A percentile compares a stretch with the other conserved stretches of the same genome.
Conservation (phyloP, 1,284 basidiomycete genomes). For the Xerocomus nothofagi region DNA sequence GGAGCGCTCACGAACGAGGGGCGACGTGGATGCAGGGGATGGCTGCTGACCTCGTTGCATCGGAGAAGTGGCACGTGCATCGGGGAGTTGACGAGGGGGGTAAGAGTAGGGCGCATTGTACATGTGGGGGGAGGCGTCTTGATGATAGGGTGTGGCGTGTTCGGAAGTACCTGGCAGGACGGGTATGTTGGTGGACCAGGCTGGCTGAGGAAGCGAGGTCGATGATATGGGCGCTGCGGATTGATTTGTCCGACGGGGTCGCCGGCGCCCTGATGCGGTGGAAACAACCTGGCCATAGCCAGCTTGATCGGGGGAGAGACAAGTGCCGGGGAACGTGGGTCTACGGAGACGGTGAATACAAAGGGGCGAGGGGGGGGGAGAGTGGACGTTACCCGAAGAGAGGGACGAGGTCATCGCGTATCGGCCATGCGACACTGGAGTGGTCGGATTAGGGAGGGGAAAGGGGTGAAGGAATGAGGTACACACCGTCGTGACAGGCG, state of each 20-base stretch:
- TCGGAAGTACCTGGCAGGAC: slow-evolving; percentile 24
- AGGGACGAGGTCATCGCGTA: slow-evolving; percentile 78
- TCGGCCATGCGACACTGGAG: slow-evolving; percentile 81
- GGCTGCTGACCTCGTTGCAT: slow-evolving; percentile 29
- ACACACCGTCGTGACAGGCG: slow-evolving; percentile 72
- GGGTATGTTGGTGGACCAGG: slow-evolving; percentile 32
- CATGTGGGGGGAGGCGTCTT: slow-evolving; percentile 26
- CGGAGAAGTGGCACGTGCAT: slow-evolving; percentile 28
- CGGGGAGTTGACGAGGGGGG: slow-evolving; percentile 30
- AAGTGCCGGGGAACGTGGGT: slow-evolving; percentile 73
- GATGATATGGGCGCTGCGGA: slow-evolving; percentile 27
- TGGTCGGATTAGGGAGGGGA: slow-evolving; percentile 22
- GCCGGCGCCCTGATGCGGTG: slow-evolving; percentile 58
- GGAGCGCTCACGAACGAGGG: slow-evolving; percentile 33
- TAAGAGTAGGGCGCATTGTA: slow-evolving; percentile 32
- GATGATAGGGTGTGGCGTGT: slow-evolving; percentile 28
- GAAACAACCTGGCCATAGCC: slow-evolving; percentile 79
- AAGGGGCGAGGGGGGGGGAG: slow-evolving; percentile 1
- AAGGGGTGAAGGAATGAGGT: slow-evolving; percentile 14
- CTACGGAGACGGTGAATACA: slow-evolving; percentile 35
- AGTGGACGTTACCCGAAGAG: slow-evolving; percentile 66
- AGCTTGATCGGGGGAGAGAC: slow-evolving; percentile 77
- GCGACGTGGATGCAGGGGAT: slow-evolving; percentile 32
- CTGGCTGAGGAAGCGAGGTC: slow-evolving; percentile 25
- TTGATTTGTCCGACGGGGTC: slow-evolving; percentile 50